Percentiles rank a stretch among this genome's conserved stretches.
Conservation (phyloP, 345 rosid genomes). For the Trapa bicornis region DNA sequence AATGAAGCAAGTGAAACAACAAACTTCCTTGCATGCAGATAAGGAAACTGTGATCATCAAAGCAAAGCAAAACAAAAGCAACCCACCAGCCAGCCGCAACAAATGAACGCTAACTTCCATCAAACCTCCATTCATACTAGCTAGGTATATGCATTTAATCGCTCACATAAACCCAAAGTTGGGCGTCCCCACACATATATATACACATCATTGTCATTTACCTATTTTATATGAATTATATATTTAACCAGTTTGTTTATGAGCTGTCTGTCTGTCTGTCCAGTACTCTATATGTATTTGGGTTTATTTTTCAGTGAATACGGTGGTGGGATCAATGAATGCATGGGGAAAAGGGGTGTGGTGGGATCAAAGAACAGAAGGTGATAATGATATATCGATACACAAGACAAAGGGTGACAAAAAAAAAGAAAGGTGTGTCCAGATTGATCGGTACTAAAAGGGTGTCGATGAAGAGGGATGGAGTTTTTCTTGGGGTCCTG, state of each 20-base stretch:
- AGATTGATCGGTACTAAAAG: background rate
- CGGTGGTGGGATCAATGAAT: too few species aligned
- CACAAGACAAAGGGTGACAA: background rate
- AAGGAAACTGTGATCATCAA: constrained; percentile 12
- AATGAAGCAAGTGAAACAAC: background rate
- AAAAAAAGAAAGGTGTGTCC: background rate
- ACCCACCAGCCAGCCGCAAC: background rate
- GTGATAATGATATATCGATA: background rate
- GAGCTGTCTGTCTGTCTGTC: too few species aligned
- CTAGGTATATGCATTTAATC: too few species aligned
- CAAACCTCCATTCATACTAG: background rate
- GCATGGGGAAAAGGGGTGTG: background rate
- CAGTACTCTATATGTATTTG: too few species aligned
- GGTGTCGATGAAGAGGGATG: background rate
- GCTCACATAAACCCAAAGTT: too few species aligned
- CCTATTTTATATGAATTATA: too few species aligned
- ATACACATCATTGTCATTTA: too few species aligned
- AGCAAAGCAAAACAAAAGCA: background rate
- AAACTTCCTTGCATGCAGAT: background rate
- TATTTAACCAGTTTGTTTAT: too few species aligned
- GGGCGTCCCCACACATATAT: too few species aligned
- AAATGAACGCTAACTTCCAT: background rate
- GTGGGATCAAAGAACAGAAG: background rate
- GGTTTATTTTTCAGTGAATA: too few species aligned
- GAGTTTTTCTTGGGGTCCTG: constrained; percentile 3